Base-by-base conservation (phyloP, 257 asterid species). In the Lantana camara region DNA sequence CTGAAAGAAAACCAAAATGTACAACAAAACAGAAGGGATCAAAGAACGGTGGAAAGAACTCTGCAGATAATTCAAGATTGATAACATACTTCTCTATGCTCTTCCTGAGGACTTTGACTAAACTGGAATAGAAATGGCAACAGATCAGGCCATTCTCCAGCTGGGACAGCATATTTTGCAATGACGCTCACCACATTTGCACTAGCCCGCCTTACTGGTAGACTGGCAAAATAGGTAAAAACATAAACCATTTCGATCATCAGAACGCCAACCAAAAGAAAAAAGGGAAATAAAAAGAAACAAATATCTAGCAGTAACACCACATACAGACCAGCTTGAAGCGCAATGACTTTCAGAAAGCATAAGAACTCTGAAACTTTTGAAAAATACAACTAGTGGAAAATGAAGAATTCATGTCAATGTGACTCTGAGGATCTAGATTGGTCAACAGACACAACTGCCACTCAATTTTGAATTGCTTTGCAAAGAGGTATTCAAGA, bases 81-180 rank as follows among this genome's bases (percentile, higher is more conserved):
- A 51, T 38, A 70, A 64, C 83, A 45, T 76, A 94, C 99, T 83
- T 94, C 99, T 86, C 96, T 84, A 38, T 94, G 99, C 70, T 94
- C 99, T 81, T 90, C 99, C 62, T 90, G 96, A 11, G 79, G 79
- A 68, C 99, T 94, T 72, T 85, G 97, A 79, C 97, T 90, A 69
- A 96, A 90, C 72, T 94, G 95, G 72, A 94, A 93, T 44, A 94
- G 81, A 79, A 86, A 94, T 16, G 99, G 99, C 80, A 94, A 75
- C 68, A 94, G 77, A 75, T 94, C 97, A 58, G 95, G 86, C 99
- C 99, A 94, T 75, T 94, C 99, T 55, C 99, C 97, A 50, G 91
- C 78, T 29, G 99, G 97, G 60, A 94, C 97, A 9, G 97, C 96
- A 80, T 90, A 94, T 69, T 94, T 94, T 23, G 99, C 97, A 54